Base-by-base conservation (phyloP, 371 early-diverging fungal species). In the Actinomucor elegans region DNA sequence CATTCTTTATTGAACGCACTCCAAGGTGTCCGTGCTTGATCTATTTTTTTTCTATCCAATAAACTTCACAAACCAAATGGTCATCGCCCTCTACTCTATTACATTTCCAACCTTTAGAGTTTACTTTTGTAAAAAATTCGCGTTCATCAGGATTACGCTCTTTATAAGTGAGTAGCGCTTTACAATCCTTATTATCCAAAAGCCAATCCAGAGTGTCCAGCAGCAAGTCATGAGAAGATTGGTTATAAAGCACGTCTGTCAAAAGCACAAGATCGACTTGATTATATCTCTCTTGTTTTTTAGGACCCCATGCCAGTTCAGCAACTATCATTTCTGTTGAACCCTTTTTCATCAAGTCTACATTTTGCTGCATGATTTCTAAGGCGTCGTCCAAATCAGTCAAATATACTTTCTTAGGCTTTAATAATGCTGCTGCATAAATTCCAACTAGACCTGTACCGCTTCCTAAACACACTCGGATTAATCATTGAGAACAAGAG, bases 381-480 rank as follows among this genome's bases (percentile, higher is more conserved):
- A 77, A 24, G 0, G 71, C 71, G 35, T 74, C 71, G 1, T 59
- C 49, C 8, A 76, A 51, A 55, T 79, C 80, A 7, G 80, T 79
- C 34, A 79, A 34, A 34, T 61, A 67, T 4, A 65, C 54, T 7
- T 27, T 18, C n/a, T 34, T 28, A 14, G 71, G 64, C 2, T 45
- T 15, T 20, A 74, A 47, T 23, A 65, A 21, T n/a, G 60, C 52
- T 3, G 73, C 68, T 18, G 64, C 66, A 56, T 63, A 72, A 2
- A 79, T 58, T 0, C 80, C 80, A 14, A 64, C 74, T 15, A 77
- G 35, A 6, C 73, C 80, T 12, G 80, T 79, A 6, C 80, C 80
- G 48, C 77, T 75, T 9, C 79, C 78, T 52, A 17, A 29, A 15
- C 14, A 12, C 23, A 18, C 17, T 24, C n/a, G n/a, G n/a, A n/a